A percentile compares a stretch with the other conserved stretches of the same genome.
phyloP scores from a whole-genome alignment of 441 rosid species.

The Gossypium gossypioides region DNA sequence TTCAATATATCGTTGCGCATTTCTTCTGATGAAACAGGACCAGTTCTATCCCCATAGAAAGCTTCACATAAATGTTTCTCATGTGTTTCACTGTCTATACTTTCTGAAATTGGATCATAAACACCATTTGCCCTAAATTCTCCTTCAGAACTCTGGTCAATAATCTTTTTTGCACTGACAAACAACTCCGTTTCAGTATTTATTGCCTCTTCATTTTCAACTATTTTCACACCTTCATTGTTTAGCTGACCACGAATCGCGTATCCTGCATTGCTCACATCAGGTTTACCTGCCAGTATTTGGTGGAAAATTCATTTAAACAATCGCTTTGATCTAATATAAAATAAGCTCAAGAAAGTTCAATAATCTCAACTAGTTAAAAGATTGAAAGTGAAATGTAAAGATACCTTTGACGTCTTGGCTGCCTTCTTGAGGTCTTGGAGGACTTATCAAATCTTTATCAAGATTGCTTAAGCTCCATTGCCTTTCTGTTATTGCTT shows the following conservation, averaged over 20 bases:
- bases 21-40: slow-evolving; percentile 8
- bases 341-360: not conserved
- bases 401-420: not conserved
- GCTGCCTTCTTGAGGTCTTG: not conserved
- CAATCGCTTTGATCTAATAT: not conserved
- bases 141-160: not conserved
- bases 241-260: not conserved
- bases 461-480: not conserved
- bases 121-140: not conserved
- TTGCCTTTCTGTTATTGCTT: not conserved
- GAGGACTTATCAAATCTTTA: not conserved
- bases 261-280: not conserved
- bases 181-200: slow-evolving; percentile 8
- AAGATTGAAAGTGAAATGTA: not conserved
- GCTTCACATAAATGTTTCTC: slow-evolving; percentile 1
- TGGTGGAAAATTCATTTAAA: not conserved
- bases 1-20: not conserved
- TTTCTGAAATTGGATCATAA: not conserved
- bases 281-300: not conserved
- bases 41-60: slow-evolving; percentile 8
- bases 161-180: not conserved
- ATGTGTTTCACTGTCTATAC: not conserved
- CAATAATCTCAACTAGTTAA: not conserved
- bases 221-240: not conserved
- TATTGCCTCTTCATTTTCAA: slow-evolving; percentile 1